phyloP scores from a whole-genome alignment of 139 green algal genomes.

The Nannochloris sp. region DNA sequence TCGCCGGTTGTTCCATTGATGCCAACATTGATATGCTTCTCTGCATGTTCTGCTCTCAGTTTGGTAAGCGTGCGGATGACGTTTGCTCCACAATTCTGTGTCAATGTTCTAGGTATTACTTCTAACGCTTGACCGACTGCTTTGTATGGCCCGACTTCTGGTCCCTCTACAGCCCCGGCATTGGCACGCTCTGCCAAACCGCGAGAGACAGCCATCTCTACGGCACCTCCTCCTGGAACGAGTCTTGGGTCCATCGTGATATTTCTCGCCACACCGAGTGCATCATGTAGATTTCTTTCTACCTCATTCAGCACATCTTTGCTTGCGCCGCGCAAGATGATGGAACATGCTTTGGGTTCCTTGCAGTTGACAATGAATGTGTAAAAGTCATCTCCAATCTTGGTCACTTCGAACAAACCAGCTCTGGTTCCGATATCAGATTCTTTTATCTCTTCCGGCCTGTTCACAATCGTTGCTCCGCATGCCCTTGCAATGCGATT shows the following conservation, averaged over 20 bases:
- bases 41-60: conserved; percentile 77
- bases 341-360: conserved; percentile 91
- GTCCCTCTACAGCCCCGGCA: conserved; percentile 36
- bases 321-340: conserved; percentile 75
- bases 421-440: conserved; percentile 85
- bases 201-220: conserved; percentile 90
- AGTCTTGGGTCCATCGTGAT: conserved; percentile 77
- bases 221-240: conserved; percentile 89
- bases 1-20: conserved; percentile 74
- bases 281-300: conserved; percentile 86
- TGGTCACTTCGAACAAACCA: conserved; percentile 93
- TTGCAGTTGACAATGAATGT: conserved; percentile 97
- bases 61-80: conserved; percentile 98
- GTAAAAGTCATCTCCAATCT: conserved; percentile 99
- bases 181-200: conserved; percentile 46
- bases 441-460: conserved; percentile 68
- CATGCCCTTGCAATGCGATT: conserved; percentile 90
- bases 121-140: conserved; percentile 80
- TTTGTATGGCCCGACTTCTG: conserved; percentile 53
- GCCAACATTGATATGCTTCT: conserved; percentile 55
- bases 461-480: conserved; percentile 87
- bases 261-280: conserved; percentile 97
- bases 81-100: conserved; percentile 97
- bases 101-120: conserved; percentile 94
- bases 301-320: conserved; percentile 97